phyloP scores from a whole-genome alignment of 1,284 basidiomycete species.

The Boletellus sp. region DNA sequence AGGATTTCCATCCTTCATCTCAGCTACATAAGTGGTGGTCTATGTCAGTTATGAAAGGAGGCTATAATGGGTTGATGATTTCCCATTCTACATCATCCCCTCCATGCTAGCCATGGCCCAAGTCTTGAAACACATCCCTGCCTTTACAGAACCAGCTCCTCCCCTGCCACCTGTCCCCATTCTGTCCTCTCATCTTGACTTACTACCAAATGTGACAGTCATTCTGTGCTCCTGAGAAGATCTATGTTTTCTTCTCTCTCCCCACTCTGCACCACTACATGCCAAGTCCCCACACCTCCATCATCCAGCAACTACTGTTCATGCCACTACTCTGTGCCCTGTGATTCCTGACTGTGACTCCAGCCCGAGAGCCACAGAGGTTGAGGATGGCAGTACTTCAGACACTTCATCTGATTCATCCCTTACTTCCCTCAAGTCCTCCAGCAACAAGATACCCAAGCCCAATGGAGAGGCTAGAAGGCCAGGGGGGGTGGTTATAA shows the following conservation, averaged over 20 bases:
- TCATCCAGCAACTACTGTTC: background rate
- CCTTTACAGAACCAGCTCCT: background rate
- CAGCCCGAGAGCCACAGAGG: background rate
- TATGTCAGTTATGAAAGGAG: too few relatives aligned
- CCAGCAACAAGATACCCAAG: conserved; percentile 10
- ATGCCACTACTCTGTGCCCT: background rate
- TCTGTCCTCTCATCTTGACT: background rate
- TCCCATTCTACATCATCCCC: too few relatives aligned
- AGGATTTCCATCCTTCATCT: too few relatives aligned
- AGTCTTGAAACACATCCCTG: background rate
- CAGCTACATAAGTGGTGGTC: too few relatives aligned
- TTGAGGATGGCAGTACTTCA: background rate
- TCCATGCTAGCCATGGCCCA: too few relatives aligned
- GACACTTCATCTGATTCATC: background rate
- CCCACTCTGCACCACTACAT: background rate
- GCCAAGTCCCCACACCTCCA: background rate
- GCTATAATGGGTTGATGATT: too few relatives aligned
- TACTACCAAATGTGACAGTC: background rate
- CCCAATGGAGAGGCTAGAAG: conserved; percentile 4
- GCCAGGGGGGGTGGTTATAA: conserved; percentile 12
- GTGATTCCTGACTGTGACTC: too few relatives aligned
- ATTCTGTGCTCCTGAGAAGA: background rate
- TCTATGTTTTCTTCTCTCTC: background rate
- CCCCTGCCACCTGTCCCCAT: background rate
- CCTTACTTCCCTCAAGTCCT: background rate